Evolutionary conservation across 805 yeast genomes (phyloP), one percentile per base, ranked within the genome.

Genomic region (Candida alai): DNA sequence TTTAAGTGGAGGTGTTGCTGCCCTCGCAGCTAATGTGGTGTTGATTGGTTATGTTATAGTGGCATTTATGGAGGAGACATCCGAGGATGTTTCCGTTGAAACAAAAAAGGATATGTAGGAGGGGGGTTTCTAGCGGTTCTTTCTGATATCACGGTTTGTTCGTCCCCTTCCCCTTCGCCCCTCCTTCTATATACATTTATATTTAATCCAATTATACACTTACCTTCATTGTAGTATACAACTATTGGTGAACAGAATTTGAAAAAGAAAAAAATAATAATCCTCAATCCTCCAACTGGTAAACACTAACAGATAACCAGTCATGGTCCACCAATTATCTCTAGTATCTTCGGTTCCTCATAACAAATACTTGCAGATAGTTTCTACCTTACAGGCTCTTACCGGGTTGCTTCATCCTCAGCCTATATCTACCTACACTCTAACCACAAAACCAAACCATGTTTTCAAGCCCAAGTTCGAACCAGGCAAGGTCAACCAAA

Each of bases 1-100:
- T 10, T 61, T 80, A 9, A 78, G 87, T 32, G 94, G 94, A 26
- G 93, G 93, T 3, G 51, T 79, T n/a, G 86, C 89, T 23, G 93
- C 93, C 2, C 65, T 76, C 12, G 74, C 75, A 37, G 93, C 93
- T 18, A 84, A 84, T 50, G 59, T 79, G 5, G 93, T 84, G 14
- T 62, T 84, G 44, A 73, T 84, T 34, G 84, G 83, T 1, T 84
- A 81, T 49, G 77, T 84, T 21, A 66, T 80, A 12, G 83, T 74
- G 40, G 93, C 94, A 1, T 84, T 84, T 58, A 71, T 70, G 15
- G 94, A 84, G 52, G 82, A 80, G 33, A 56, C 72, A 7, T 47
- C 55, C 4, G 56, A 56, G 27, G 51, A 50, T 10, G 60, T 51
- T 11, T 52, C 47, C 15, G 31, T 24, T 13, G 33, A 34, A 13